Base-by-base conservation (phyloP, 495 filamentous ascomycete genomes). In the Lophiotrema nucula region DNA sequence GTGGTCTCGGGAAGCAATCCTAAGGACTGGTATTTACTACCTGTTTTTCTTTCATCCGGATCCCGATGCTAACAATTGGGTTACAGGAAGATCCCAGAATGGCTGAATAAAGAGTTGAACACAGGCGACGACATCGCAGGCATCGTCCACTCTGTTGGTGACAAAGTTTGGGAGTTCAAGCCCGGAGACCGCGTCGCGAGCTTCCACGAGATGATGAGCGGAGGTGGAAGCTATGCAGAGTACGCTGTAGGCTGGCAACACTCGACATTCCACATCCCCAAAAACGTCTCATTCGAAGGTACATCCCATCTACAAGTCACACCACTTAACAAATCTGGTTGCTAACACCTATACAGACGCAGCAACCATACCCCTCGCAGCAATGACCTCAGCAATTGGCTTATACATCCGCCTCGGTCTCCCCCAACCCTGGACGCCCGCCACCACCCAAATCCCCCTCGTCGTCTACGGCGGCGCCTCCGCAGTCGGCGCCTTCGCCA, bases 81-180 rank as follows among this genome's bases (percentile, higher is more conserved):
- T 43, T n/a, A n/a, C n/a, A 71, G 67, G 70, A 74, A 75, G 57
- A 25, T 71, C 1, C 73, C 77, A 0, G 60, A 68, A 38, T 70
- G 58, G 56, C 46, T 54, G 12, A 39, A 62, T 0, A 31, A 68
- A 11, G 45, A 47, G 2, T 19, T 67, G 4, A 89, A 90, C 70
- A 63, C 73, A 44, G 88, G 88, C 31, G 87, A 91, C 68, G 87
- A 90, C 65, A 86, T 90, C 48, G 84, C 86, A 11, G 87, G 87
- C 18, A 74, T 83, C 31, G 78, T 91, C 21, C 71, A 85, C n/a
- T 64, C 70, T 1, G 81, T 88, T 43, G 87, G 87, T 21, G 65
- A 74, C 8, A 77, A 79, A 35, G 83, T 88, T 1, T 73, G 63
- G 13, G 82, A 83, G 51, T 88, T 88, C 73, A 76, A 78, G 26